Conservation (phyloP, 78 protist species). For the Dictyostelium capitatum region DNA sequence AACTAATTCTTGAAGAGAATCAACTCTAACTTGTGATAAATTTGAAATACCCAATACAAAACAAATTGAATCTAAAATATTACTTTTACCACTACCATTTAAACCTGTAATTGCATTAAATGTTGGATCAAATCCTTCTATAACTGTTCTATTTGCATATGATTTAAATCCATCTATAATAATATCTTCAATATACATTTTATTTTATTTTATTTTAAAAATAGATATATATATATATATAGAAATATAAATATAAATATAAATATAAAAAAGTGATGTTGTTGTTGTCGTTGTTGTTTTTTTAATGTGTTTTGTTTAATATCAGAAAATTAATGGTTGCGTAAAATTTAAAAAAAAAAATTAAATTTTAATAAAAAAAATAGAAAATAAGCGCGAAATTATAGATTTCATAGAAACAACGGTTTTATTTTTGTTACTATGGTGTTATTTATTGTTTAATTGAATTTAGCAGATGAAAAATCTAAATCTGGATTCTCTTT, state of each 20-base stretch:
- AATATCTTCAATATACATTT: constrained; percentile 96
- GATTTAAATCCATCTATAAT: constrained; percentile 99
- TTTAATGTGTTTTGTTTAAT: no score
- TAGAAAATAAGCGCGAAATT: no score
- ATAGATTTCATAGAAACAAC: no score
- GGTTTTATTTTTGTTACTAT: not conserved
- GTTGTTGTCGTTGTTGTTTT: no score
- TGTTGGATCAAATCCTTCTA: constrained; percentile 94
- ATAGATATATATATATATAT: no score
- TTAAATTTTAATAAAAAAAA: no score
- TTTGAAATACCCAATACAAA: constrained; percentile 99
- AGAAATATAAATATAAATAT: no score
- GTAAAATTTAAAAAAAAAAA: no score
- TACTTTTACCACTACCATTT: constrained; percentile 99
- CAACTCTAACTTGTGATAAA: constrained; percentile 96
- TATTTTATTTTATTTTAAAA: not conserved
- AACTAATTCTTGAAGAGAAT: constrained; percentile 94
- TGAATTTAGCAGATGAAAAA: constrained; percentile 34
- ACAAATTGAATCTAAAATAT: constrained; percentile 99
- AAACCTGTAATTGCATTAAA: constrained; percentile 99
- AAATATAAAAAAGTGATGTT: no score
- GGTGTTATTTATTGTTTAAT: not conserved
- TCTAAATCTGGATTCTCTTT: constrained; percentile 37
- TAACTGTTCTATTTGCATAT: constrained; percentile 95
- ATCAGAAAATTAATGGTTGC: no score